Conservation (phyloP, 306 rosid genomes). For the Acacia crassicarpa region DNA sequence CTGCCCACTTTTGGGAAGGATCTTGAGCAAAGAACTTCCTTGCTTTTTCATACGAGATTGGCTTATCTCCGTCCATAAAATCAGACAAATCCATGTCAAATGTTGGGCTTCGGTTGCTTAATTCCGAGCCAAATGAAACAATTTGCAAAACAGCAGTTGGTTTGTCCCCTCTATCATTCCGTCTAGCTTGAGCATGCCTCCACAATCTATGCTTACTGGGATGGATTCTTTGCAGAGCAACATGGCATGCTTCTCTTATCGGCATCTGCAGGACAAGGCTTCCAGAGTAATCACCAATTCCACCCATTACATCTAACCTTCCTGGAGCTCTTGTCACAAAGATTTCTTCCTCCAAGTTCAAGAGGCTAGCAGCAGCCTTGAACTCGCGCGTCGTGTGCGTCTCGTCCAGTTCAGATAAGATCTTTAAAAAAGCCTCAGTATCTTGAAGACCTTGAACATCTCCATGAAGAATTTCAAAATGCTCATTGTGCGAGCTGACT, state of each 20-base stretch:
- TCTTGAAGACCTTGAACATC: conserved; percentile 83
- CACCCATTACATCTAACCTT: conserved; percentile 98
- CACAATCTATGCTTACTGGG: conserved; percentile 90
- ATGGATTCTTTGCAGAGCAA: conserved; percentile 76
- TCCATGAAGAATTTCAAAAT: conserved; percentile 93
- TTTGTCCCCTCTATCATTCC: conserved; percentile 57
- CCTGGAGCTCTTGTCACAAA: conserved; percentile 98
- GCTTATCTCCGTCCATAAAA: conserved; percentile 76
- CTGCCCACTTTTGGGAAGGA: conserved; percentile 99
- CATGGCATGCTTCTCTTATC: conserved; percentile 95
- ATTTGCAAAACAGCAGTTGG: conserved; percentile 86
- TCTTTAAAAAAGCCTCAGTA: conserved; percentile 71
- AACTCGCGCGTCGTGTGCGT: conserved; percentile 70
- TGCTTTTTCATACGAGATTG: conserved; percentile 79
- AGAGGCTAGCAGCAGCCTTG: conserved; percentile 96
- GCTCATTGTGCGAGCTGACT: conserved; percentile 48
- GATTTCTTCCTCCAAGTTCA: conserved; percentile 92
- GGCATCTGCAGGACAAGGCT: conserved; percentile 99
- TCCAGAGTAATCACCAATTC: conserved; percentile 98
- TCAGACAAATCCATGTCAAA: conserved; percentile 97
- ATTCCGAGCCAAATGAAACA: conserved; percentile 91
- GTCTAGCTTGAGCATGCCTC: conserved; percentile 92
- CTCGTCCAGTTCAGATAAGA: conserved; percentile 72
- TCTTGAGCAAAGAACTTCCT: conserved; percentile 75
- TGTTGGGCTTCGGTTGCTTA: conserved; percentile 90